Conservation (phyloP, 306 rosid genomes). For the Quercus cerris region DNA sequence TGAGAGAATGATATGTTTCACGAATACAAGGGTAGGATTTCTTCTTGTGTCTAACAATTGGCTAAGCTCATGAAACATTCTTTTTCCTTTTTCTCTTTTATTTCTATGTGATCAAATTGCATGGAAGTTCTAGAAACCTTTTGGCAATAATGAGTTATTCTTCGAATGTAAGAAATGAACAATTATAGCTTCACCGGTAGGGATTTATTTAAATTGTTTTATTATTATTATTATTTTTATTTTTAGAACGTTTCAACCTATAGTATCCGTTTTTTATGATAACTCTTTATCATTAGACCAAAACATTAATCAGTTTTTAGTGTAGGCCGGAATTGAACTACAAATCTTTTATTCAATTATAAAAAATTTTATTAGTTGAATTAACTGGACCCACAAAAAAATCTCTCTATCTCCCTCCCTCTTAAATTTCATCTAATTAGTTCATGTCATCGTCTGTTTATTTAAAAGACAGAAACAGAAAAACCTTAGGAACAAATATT, state of each 20-base stretch:
- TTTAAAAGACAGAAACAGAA: background rate
- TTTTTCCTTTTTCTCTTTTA: background rate
- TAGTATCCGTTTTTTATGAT: rapidly evolving
- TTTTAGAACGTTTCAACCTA: too few species aligned
- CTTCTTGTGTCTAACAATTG: background rate
- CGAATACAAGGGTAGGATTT: background rate
- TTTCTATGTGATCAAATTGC: background rate
- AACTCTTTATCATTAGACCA: rapidly evolving
- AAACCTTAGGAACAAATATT: background rate
- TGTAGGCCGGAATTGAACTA: rapidly evolving
- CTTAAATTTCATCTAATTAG: background rate
- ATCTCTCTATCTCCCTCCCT: too few species aligned
- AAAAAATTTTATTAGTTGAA: too few species aligned
- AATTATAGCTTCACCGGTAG: conserved; percentile 1
- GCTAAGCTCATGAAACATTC: background rate
- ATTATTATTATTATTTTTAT: background rate
- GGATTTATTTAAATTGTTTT: conserved; percentile 9
- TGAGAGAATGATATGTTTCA: background rate
- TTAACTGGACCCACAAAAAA: too few species aligned
- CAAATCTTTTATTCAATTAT: too few species aligned
- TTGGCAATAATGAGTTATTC: background rate
- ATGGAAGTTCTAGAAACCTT: background rate
- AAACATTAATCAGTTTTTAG: rapidly evolving
- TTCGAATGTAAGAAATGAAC: conserved; percentile 16
- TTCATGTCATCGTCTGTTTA: too few species aligned